These are phyloP conservation scores for Cicer yamashitae DNA, from an alignment of 306 rosid species.

Conservation along the genomic window DNA sequence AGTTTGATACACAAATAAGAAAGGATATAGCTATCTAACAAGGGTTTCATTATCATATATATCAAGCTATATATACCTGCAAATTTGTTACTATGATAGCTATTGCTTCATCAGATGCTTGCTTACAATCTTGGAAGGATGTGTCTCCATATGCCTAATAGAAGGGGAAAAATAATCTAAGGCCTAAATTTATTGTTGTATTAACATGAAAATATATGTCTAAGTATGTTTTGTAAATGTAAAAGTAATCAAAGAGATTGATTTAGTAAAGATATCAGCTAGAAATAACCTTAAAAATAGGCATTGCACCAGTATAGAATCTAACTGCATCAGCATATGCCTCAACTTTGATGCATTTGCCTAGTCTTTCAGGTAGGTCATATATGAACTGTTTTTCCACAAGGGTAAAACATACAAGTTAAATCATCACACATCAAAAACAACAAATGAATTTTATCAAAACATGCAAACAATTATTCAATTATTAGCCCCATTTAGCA, in stretches of 20 bases:
- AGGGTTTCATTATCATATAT: neutral
- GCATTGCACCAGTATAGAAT: conserved; percentile 88
- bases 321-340: conserved; percentile 93
- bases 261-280: conserved; percentile 27
- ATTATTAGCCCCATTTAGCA: conserved; percentile 1
- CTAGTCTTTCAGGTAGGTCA: conserved; percentile 87
- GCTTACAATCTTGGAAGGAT: conserved; percentile 86
- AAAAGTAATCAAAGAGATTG: conserved; percentile 26
- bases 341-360: conserved; percentile 87
- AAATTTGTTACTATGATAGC: conserved; percentile 69
- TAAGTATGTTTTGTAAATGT: neutral
- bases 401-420: conserved; percentile 37
- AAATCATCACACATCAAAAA: neutral
- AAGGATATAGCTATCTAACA: neutral
- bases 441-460: neutral
- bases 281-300: conserved; percentile 76
- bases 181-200: neutral
- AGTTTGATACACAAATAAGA: neutral
- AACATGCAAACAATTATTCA: conserved; percentile 12
- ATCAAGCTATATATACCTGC: conserved; percentile 64
- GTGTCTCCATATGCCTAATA: conserved; percentile 88
- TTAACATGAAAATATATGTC: neutral
- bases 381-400: conserved; percentile 85
- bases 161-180: neutral
- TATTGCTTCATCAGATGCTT: conserved; percentile 87